Evolutionary conservation across 1,284 basidiomycete species (phyloP), one percentile per base, ranked within the genome.

Genomic region (Puccinia hordei): DNA sequence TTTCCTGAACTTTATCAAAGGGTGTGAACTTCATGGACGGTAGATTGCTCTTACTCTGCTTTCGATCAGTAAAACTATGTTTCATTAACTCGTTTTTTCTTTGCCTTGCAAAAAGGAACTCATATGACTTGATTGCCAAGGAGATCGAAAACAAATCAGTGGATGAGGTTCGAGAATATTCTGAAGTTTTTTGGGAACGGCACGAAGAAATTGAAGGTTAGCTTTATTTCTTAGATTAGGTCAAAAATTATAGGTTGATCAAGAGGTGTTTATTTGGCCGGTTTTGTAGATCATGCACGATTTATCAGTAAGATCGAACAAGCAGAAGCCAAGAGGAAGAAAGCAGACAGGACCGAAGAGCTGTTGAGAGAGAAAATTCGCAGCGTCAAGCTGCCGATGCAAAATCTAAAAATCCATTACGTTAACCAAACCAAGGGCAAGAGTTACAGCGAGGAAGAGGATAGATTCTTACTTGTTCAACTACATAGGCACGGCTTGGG

Each of bases 401-500:
- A 97, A 86, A 94, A 96, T 85, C 90, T 98, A 75, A 93, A 95
- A 86, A 90, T 98, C 77, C 92, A 92, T 85, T 97, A 97, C 84
- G 93, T 93, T 0, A 94, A 94, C 81, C 95, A 96, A 82, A 95
- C 83, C 24, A 85, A 97, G 86, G 94, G 94, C 80, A 98, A 98
- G 85, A 91, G 93, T 3, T 99, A 98, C 86, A 92, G 90, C 44
- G 96, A 99, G 83, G 96, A 99, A 84, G 97, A 99, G 85, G 97
- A 99, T 84, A 89, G 96, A 30, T 99, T 98, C 87, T 88, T 99
- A 35, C 89, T 99, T 38, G 95, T 94, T 84, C 90, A 95, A 44
- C 87, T 99, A 81, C 91, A 92, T 85, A 90, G 97, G 87, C 96
- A 99, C 85, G 95, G 95, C 17, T 91, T 99, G 87, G 91, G 91